Conservation (phyloP, 164 flowering plant genomes). For the Sedum album region DNA sequence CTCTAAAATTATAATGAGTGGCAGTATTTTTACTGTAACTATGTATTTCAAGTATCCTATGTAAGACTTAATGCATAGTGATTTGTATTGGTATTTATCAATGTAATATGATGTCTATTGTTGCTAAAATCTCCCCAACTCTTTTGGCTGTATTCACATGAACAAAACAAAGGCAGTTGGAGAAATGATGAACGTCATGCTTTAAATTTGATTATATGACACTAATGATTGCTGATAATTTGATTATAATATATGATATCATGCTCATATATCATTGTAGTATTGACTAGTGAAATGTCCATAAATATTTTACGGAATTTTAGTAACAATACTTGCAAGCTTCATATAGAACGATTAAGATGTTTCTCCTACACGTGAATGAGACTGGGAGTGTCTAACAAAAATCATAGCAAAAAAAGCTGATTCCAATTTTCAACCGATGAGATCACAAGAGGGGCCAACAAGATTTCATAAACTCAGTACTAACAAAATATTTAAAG, state of each 20-base stretch:
- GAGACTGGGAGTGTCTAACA: neutral
- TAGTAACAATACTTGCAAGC: neutral
- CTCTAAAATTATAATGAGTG: neutral
- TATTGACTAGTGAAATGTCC: no score
- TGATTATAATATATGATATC: neutral
- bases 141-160: neutral
- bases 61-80: neutral
- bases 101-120: conserved; percentile 3
- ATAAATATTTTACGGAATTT: no score
- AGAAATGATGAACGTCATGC: neutral
- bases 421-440: neutral
- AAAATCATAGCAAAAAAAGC: neutral
- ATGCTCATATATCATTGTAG: neutral
- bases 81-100: neutral
- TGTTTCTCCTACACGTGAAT: neutral
- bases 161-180: neutral
- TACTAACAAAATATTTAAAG: neutral
- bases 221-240: neutral
- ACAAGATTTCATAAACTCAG: neutral
- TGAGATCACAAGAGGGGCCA: conserved; percentile 1
- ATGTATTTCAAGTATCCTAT: neutral
- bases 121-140: neutral
- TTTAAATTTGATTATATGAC: neutral
- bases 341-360: neutral
- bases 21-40: neutral